Conservation (phyloP, 345 rosid species). For the Xanthoceras sorbifolium region DNA sequence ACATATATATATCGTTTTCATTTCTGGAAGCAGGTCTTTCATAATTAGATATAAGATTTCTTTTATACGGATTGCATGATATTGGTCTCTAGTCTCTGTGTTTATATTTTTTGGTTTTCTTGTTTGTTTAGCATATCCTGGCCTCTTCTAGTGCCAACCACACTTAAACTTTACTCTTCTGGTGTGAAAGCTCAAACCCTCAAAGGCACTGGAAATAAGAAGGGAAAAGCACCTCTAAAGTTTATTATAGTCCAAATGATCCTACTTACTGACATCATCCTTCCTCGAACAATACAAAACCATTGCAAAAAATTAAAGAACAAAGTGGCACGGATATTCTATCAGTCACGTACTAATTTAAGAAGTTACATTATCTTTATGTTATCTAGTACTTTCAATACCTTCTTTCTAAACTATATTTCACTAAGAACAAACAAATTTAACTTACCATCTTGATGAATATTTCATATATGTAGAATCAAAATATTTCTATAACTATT, state of each 20-base stretch:
- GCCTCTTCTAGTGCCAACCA: neutral
- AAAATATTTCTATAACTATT: neutral
- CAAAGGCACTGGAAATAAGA: neutral
- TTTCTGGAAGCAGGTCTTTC: slow-evolving; percentile 11
- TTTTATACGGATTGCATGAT: neutral
- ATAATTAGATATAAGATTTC: slow-evolving; percentile 5
- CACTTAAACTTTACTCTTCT: neutral
- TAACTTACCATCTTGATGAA: neutral
- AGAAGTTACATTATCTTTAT: slow-evolving; percentile 9
- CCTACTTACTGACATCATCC: neutral
- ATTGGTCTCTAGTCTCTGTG: neutral
- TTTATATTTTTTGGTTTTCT: neutral
- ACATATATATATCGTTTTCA: slow-evolving; percentile 18
- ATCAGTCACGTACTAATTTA: neutral
- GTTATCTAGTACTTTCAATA: neutral
- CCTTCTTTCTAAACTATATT: slow-evolving; percentile 6
- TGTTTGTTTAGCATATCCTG: neutral
- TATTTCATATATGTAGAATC: neutral
- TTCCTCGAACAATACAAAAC: neutral
- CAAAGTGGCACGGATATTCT: neutral
- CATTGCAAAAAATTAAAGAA: neutral
- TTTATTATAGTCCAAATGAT: neutral
- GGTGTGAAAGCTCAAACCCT: neutral
- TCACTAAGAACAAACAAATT: neutral
- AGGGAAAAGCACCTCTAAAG: neutral